Base-by-base conservation (phyloP, 305 asterid genomes). In the Stenogyne calaminthoides region DNA sequence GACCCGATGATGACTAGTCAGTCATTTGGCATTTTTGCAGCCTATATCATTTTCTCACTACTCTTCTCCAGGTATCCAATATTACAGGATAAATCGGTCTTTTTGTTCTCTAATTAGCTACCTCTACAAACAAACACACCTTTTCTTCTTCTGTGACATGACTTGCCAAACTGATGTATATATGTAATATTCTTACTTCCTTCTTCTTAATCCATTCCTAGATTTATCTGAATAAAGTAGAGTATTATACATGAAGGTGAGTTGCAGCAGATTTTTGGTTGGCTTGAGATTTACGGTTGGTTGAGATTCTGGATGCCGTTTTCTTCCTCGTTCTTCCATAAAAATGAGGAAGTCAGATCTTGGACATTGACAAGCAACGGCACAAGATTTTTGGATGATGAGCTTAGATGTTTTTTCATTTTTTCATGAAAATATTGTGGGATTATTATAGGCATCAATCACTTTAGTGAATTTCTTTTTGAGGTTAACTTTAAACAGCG, bases 61-160 rank as follows among this genome's bases (percentile, higher is more conserved):
- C 69, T 47, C 80, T 37, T 62, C 80, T 73, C 79, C 82, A 75
- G 84, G 80, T 73, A 70, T 78, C 84, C 81, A 77, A 19, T 84
- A 82, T 74, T 74, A 80, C 76, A 84, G 84, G 84, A 77, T 49
- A 15, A 15, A 79, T 70, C 70, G 82, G 84, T 78, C 80, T 78
- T 57, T 32, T 51, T 69, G 49, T 80, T 76, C 76, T 72, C 88
- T 85, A 79, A 77, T 81, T 78, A 69, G 86, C 70, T 81, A 81
- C 18, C 56, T 49, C 56, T 83, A 77, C 76, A 85, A 49, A 49
- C 83, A 67, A 66, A n/a, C n/a, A n/a, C n/a, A n/a, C 52, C 52
- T 29, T 52, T 74, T 12, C 9, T 1, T 52, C 51, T 10, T 39
- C 29, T 5, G 32, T 52, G 32, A 20, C 39, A 44, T 70, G 73